phyloP scores from a whole-genome alignment of 2,329 filamentous ascomycete species.

The Onygenales sp. region DNA sequence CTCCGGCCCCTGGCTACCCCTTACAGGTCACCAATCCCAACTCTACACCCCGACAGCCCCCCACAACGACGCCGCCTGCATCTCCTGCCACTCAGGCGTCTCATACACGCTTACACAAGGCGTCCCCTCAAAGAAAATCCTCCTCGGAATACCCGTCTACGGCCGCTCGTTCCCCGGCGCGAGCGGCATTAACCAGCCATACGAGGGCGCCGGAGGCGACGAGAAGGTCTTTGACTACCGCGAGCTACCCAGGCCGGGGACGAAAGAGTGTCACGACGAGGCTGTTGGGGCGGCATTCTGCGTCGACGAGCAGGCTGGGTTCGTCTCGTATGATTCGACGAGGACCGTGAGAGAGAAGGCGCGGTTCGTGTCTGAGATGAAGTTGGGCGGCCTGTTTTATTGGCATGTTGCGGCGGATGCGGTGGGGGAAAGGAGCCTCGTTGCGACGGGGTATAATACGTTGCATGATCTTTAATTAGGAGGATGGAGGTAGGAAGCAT shows the following conservation, averaged over 20 bases:
- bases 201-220: constrained; percentile 36
- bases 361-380: constrained; percentile 59
- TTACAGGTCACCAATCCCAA: constrained; percentile 66
- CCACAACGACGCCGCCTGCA: constrained; percentile 45
- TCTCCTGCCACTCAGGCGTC: constrained; percentile 57
- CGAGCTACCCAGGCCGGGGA: constrained; percentile 52
- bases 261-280: constrained; percentile 60
- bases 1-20: constrained; percentile 58
- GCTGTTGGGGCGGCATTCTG: constrained; percentile 62
- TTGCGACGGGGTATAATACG: constrained; percentile 50
- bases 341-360: constrained; percentile 69
- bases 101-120: constrained; percentile 56
- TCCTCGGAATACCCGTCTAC: constrained; percentile 66
- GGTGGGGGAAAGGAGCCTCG: constrained; percentile 44
- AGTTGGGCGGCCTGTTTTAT: constrained; percentile 69
- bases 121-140: constrained; percentile 60
- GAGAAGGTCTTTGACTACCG: constrained; percentile 67
- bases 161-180: constrained; percentile 65
- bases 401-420: constrained; percentile 70
- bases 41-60: constrained; percentile 49
- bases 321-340: constrained; percentile 71
- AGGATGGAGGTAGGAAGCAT: neutral
- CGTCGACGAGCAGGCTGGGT: constrained; percentile 58
- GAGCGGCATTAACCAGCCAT: constrained; percentile 50
- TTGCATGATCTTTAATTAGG: constrained; percentile 34